Percentiles rank a stretch among this genome's conserved stretches.
These are phyloP conservation scores for Piedraia hortae DNA, from an alignment of 2,329 filamentous ascomycete genomes.

Conservation along the genomic window DNA sequence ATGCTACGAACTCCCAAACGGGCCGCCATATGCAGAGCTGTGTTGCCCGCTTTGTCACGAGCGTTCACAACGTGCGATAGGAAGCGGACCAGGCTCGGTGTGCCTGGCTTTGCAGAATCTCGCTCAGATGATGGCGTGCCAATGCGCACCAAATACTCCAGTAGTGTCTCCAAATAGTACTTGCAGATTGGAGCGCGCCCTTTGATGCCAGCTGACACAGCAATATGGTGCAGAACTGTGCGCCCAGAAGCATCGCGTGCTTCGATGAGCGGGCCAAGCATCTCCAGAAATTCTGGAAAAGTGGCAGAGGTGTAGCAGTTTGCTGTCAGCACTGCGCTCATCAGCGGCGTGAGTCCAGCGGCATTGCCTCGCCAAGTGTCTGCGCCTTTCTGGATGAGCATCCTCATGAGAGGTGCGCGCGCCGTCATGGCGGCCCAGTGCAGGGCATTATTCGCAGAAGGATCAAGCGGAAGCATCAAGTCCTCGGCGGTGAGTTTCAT, in stretches of 20 bases:
- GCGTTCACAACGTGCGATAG: constrained; percentile 95
- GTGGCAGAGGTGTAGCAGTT: constrained; percentile 81
- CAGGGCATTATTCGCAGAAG: constrained; percentile 64
- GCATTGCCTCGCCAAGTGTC: constrained; percentile 72
- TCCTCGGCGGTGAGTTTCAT: constrained; percentile 49
- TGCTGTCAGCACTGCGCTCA: constrained; percentile 75
- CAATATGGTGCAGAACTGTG: constrained; percentile 87
- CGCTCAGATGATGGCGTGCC: constrained; percentile 9
- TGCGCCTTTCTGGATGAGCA: constrained; percentile 59
- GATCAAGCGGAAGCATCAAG: constrained; percentile 76
- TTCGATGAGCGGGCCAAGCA: constrained; percentile 72
- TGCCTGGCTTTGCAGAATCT: constrained; percentile 21
- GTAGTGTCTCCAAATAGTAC: constrained; percentile 80
- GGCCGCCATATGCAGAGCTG: constrained; percentile 77
- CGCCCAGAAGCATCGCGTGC: constrained; percentile 68
- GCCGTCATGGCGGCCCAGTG: constrained; percentile 93
- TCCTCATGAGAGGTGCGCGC: constrained; percentile 52
- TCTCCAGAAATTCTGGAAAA: constrained; percentile 72
- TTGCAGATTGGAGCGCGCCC: constrained; percentile 73
- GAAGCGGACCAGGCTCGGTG: constrained; percentile 70
- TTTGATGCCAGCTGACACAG: constrained; percentile 83
- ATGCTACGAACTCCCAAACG: constrained; percentile 82
- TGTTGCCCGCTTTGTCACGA: constrained; percentile 81
- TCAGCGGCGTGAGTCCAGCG: constrained; percentile 72
- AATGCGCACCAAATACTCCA: constrained; percentile 84